Base-by-base conservation (phyloP, 2,329 filamentous ascomycete genomes). In the Sporothrix brasiliensis region DNA sequence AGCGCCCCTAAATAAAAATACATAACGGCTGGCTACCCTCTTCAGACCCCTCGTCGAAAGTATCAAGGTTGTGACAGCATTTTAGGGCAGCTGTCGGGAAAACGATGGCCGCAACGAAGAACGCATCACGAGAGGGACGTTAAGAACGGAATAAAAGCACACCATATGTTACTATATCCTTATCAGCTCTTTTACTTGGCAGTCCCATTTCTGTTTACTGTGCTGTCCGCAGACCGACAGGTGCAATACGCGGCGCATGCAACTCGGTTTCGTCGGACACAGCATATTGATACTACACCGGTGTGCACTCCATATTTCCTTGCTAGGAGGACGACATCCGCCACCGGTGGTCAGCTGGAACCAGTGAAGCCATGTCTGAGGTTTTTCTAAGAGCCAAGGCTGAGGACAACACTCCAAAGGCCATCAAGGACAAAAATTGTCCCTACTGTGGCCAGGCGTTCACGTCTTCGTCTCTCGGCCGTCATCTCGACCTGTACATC, bases 401-500 rank as follows among this genome's bases (percentile, higher is more conserved):
- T 66, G 69, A 72, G n/a, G 58, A 71, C 41, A 78, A 76, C 72
- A 81, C 81, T 54, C 77, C 80, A 30, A 82, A 82, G 72, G 85
- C 91, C 19, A 80, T 86, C 71, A 98, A 98, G 80, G 94, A 98
- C 82, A 93, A 92, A 78, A 89, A 85, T 74, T 97, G 94, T 79
- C 92, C 90, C 49, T 98, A 92, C 82, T 98, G 94, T 79, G 86
- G 89, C 61, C 93, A 97, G 79, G 86, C 91, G 7, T 98, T 97
- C 78, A 97, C 94, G 19, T 97, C 94, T 1, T 97, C 93, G 19
- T 97, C 93, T 2, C 88, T 98, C 68, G 94, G 94, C 66, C 91
- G 94, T 60, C 94, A 98, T 80, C 89, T 97, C 74, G 94, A 98
- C 79, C 87, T 97, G 52, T 97, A 96, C 79, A 94, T 97, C 76